Conservation (phyloP, 805 yeast genomes). For the Sugiyamaella boreocaroliniensis region DNA sequence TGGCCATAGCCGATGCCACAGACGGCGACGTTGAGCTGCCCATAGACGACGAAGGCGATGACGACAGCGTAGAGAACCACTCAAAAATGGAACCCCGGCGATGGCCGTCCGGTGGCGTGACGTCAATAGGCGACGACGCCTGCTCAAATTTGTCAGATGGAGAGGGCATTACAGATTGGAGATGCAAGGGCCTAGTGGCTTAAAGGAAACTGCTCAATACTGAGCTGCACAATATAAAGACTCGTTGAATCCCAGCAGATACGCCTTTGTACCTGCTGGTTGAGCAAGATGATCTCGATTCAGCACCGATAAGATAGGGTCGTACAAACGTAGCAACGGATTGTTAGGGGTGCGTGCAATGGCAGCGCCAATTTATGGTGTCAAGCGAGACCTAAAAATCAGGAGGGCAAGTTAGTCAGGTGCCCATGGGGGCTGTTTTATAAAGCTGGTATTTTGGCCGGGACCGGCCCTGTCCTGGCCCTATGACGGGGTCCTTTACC, state of each 20-base stretch:
- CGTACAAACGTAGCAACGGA: too few species aligned
- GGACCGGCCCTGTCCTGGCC: neutral
- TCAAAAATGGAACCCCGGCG: slow-evolving; percentile 1
- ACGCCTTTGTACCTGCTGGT: too few species aligned
- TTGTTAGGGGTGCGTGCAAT: too few species aligned
- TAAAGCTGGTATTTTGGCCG: neutral
- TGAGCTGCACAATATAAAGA: too few species aligned
- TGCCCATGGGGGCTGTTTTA: neutral
- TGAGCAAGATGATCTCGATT: too few species aligned
- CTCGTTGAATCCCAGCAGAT: too few species aligned
- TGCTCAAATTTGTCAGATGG: neutral
- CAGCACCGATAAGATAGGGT: too few species aligned
- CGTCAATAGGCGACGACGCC: neutral
- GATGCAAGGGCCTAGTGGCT: too few species aligned
- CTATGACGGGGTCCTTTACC: neutral
- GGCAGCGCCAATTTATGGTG: too few species aligned
- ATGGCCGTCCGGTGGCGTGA: neutral
- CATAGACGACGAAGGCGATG: neutral
- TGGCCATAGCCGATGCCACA: neutral
- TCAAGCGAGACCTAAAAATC: neutral
- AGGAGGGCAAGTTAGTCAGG: neutral
- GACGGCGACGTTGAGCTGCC: neutral
- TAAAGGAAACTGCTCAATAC: too few species aligned
- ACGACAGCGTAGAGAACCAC: slow-evolving; percentile 4
- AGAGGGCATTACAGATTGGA: neutral